A percentile compares a stretch with the other conserved stretches of the same genome.
Conservation (phyloP, 352 stramenopile species). For the Phytophthora pinifolia region DNA sequence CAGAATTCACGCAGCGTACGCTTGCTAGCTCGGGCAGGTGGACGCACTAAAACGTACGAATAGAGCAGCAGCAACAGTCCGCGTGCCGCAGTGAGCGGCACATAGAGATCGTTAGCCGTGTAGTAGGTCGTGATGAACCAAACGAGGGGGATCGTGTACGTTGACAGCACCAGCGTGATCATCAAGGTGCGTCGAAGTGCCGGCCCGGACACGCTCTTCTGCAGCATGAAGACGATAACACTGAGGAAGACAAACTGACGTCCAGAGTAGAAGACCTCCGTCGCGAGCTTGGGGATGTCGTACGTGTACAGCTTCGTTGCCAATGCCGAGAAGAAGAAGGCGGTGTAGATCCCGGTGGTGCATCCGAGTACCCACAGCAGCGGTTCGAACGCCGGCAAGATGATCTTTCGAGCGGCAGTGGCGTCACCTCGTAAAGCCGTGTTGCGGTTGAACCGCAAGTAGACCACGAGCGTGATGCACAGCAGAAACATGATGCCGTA, state of each 20-base stretch:
- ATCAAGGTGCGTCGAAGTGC: constrained; percentile 44
- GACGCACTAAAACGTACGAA: constrained; percentile 51
- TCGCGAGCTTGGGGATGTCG: constrained; percentile 52
- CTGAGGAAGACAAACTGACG: constrained; percentile 62
- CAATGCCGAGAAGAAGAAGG: constrained; percentile 46
- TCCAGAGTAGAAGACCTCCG: constrained; percentile 60
- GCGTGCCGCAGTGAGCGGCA: constrained; percentile 35
- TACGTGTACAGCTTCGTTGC: constrained; percentile 47
- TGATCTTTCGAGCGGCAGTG: constrained; percentile 53
- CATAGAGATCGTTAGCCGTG: constrained; percentile 37
- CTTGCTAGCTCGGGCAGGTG: constrained; percentile 47
- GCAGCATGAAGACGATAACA: constrained; percentile 65
- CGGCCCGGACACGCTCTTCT: constrained; percentile 54
- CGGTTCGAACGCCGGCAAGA: constrained; percentile 61
- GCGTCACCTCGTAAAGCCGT: constrained; percentile 46
- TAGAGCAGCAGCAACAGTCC: constrained; percentile 43
- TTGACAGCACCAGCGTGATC: constrained; percentile 46
- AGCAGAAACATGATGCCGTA: constrained; percentile 65
- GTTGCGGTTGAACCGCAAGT: constrained; percentile 49
- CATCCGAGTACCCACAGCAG: constrained; percentile 47
- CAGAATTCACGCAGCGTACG: constrained; percentile 56
- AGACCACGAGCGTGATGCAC: constrained; percentile 43
- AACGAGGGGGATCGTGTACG: constrained; percentile 47
- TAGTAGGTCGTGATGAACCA: constrained; percentile 42
- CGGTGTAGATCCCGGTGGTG: constrained; percentile 48